These are phyloP conservation scores for Tulasnella sp. DNA, from an alignment of 768 basidiomycete species.

Conservation along the genomic window DNA sequence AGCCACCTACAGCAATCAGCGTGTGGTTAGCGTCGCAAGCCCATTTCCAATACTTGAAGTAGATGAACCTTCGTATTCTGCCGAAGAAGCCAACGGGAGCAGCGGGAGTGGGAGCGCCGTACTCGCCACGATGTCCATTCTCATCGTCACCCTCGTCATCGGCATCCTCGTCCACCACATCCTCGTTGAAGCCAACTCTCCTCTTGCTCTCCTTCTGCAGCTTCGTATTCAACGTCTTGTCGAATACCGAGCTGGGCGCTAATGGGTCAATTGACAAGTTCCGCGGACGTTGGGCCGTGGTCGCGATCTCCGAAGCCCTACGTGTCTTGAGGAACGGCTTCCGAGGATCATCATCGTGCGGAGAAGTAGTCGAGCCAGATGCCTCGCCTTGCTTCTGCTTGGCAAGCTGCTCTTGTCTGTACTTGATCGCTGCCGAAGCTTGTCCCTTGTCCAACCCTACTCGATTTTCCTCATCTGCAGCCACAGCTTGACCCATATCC, in stretches of 20 bases:
- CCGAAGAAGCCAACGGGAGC: background rate
- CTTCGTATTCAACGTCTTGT: constrained; percentile 67
- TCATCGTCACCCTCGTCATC: constrained; percentile 29
- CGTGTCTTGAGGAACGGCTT: constrained; percentile 30
- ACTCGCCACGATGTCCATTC: constrained; percentile 27
- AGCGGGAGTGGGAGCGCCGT: background rate
- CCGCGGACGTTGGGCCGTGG: constrained; percentile 15
- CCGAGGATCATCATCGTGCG: constrained; percentile 25
- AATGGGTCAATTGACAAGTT: constrained; percentile 71
- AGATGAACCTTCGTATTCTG: constrained; percentile 24
- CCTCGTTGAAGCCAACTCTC: constrained; percentile 4
- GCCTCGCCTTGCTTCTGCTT: constrained; percentile 23
- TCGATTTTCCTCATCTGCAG: constrained; percentile 70
- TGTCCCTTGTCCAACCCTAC: constrained; percentile 63
- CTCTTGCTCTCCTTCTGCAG: constrained; percentile 27
- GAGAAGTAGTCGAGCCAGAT: constrained; percentile 17
- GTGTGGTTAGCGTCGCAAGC: background rate
- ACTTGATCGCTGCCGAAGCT: constrained; percentile 76
- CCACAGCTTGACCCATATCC: constrained; percentile 50
- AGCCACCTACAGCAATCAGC: background rate
- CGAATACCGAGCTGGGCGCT: constrained; percentile 71
- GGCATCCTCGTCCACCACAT: constrained; percentile 21
- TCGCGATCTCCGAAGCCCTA: background rate
- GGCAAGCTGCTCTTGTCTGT: constrained; percentile 66
- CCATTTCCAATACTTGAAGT: constrained; percentile 22